Evolutionary conservation across 2,329 filamentous ascomycete species (phyloP).

Genomic region (Fusarium devonianum): DNA sequence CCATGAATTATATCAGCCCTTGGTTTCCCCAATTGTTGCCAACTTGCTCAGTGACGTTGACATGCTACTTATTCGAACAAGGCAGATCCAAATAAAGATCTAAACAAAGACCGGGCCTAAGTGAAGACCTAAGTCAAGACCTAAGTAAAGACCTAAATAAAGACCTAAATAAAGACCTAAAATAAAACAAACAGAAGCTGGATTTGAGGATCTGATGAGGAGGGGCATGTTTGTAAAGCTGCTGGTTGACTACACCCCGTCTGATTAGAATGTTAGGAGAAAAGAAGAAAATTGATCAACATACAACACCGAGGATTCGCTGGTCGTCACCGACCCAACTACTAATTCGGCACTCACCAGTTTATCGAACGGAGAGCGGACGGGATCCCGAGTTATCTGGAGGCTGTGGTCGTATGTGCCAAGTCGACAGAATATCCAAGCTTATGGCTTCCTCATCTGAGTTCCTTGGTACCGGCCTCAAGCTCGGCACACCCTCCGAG

Average conservation of each 20-base stretch:
- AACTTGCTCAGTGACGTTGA: neutral
- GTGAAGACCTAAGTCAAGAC: too few species aligned
- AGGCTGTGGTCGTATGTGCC: neutral
- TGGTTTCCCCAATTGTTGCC: conserved; percentile 7
- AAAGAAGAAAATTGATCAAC: neutral
- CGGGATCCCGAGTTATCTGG: neutral
- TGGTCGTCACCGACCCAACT: neutral
- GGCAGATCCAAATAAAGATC: too few species aligned
- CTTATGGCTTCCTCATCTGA: too few species aligned
- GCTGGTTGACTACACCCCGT: neutral
- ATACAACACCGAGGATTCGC: conserved; percentile 2
- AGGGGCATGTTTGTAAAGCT: neutral
- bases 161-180: too few species aligned
- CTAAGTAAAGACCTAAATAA: too few species aligned
- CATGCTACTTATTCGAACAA: neutral
- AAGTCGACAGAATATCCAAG: too few species aligned
- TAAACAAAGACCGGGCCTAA: too few species aligned
- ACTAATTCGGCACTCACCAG: conserved; percentile 2
- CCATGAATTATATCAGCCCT: conserved; percentile 19
- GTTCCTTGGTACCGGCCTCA: too few species aligned
- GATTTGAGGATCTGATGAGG: too few species aligned
- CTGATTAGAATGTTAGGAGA: neutral
- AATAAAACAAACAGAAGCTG: too few species aligned
- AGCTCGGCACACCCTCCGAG: too few species aligned
- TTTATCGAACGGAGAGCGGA: conserved; percentile 2